Conservation (phyloP, 2,329 filamentous ascomycete genomes). For the Ophiostoma sp. region DNA sequence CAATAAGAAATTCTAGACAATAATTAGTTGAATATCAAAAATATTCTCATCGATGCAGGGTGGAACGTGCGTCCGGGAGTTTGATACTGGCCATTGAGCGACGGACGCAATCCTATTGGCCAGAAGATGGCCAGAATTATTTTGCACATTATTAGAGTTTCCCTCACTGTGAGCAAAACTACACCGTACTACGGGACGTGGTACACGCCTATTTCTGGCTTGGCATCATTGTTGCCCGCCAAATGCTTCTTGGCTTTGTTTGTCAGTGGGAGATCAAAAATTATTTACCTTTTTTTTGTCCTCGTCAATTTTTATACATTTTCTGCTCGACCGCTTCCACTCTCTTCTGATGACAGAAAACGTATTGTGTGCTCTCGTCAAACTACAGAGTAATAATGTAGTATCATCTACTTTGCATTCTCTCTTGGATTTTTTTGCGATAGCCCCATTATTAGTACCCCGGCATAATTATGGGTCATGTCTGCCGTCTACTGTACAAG, state of each 20-base stretch:
- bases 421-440: not conserved
- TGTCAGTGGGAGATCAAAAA: not conserved
- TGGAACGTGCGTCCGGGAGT: constrained; percentile 11
- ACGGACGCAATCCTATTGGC: constrained; percentile 8
- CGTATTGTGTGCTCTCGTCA: not conserved
- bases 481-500: not conserved
- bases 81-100: not conserved
- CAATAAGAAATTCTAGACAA: not conserved
- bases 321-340: not conserved
- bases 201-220: not conserved
- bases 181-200: no score
- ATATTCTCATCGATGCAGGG: not conserved
- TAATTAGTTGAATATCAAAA: not conserved
- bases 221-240: not conserved
- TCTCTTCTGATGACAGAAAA: not conserved
- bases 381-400: not conserved
- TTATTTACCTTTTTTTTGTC: not conserved
- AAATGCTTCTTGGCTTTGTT: not conserved
- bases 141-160: constrained; percentile 15
- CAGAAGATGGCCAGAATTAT: not conserved
- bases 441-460: not conserved
- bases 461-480: not conserved
- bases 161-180: constrained; percentile 6
- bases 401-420: not conserved
- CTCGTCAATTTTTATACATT: not conserved